phyloP scores from a whole-genome alignment of 2,329 filamentous ascomycete species.

The Colletotrichum theobromicola region DNA sequence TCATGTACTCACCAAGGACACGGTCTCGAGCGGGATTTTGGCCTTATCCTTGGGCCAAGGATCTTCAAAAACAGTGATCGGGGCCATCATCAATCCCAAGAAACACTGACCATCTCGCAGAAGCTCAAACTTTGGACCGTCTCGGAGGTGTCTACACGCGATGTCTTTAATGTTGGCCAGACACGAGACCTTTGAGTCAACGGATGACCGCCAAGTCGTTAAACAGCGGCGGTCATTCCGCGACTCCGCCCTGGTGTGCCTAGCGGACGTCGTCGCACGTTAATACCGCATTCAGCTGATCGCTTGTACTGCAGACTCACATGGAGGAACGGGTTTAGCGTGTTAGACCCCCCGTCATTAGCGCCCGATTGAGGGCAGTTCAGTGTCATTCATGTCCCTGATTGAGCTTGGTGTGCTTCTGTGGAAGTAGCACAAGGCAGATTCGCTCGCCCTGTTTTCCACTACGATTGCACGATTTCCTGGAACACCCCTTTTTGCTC shows the following conservation, averaged over 20 bases:
- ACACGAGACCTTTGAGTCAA: neutral
- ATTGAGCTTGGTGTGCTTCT: neutral
- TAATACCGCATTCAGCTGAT: conserved; percentile 1
- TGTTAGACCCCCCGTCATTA: neutral
- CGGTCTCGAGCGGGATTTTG: neutral
- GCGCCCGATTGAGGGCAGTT: neutral
- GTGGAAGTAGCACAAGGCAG: neutral
- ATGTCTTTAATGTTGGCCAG: neutral
- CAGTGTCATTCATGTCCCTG: neutral
- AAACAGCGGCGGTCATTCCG: neutral
- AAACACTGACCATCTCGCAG: neutral
- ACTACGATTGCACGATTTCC: neutral
- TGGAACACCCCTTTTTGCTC: neutral
- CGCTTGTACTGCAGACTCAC: neutral
- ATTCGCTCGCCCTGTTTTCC: neutral
- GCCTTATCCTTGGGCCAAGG: neutral
- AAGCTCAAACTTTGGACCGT: neutral
- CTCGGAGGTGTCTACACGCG: neutral
- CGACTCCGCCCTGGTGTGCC: neutral
- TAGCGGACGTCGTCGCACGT: neutral
- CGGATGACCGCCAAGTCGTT: neutral
- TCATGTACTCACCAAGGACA: neutral
- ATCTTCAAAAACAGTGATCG: neutral
- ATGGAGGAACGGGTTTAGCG: neutral
- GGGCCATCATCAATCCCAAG: neutral